phyloP scores from a whole-genome alignment of 495 filamentous ascomycete species.

The Daldinia loculata region DNA sequence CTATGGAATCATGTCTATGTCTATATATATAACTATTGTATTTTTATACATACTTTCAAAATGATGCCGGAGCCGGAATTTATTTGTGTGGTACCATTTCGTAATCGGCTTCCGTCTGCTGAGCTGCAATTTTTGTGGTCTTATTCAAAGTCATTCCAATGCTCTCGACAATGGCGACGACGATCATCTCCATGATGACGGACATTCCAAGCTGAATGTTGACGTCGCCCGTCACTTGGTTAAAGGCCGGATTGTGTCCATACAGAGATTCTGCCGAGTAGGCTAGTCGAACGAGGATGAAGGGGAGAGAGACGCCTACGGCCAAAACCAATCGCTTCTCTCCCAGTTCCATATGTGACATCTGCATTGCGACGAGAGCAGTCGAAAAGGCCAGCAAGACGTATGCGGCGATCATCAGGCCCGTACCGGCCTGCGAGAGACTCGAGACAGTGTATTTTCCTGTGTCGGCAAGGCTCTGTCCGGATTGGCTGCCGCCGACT shows the following conservation, averaged over 20 bases:
- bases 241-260: slow-evolving; percentile 41
- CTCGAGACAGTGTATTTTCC: slow-evolving; percentile 38
- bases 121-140: not conserved
- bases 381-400: slow-evolving; percentile 41
- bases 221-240: slow-evolving; percentile 36
- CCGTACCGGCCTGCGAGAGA: slow-evolving; percentile 41
- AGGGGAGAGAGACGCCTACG: slow-evolving; percentile 48
- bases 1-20: not conserved
- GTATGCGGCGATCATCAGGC: slow-evolving; percentile 45
- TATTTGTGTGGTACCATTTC: not conserved
- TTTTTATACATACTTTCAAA: not conserved
- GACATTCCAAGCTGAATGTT: slow-evolving; percentile 47
- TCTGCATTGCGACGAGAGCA: slow-evolving; percentile 30
- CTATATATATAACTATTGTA: not conserved
- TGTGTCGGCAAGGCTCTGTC: slow-evolving; percentile 8
- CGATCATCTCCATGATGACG: slow-evolving; percentile 52
- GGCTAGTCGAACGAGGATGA: slow-evolving; percentile 50
- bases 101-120: not conserved
- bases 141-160: slow-evolving; percentile 46
- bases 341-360: slow-evolving; percentile 40
- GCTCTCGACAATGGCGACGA: slow-evolving; percentile 45
- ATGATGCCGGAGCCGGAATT: not conserved
- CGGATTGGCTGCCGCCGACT: slow-evolving; percentile 43
- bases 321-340: slow-evolving; percentile 49
- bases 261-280: slow-evolving; percentile 46